A percentile compares a stretch with the other conserved stretches of the same genome.
Conservation (phyloP, 352 stramenopile species). For the Phytophthora cajani region DNA sequence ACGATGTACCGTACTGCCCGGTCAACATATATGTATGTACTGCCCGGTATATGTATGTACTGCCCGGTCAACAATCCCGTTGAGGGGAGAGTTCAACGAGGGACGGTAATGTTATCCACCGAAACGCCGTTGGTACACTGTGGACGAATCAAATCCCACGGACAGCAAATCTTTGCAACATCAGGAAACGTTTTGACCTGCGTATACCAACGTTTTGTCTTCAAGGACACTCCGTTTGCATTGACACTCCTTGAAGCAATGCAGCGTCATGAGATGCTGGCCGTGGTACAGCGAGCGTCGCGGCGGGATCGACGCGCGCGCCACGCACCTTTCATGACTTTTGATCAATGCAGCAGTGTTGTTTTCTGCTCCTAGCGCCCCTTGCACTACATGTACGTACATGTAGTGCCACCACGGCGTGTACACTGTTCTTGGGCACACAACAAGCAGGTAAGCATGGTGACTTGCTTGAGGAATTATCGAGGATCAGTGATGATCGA, state of each 20-base stretch:
- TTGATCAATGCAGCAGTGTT: background rate
- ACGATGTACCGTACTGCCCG: background rate
- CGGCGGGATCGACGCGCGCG: too few species aligned
- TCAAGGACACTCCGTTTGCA: background rate
- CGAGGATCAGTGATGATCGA: too few species aligned
- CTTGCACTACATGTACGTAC: too few species aligned
- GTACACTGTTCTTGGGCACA: background rate
- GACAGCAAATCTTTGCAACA: conserved; percentile 10
- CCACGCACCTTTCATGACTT: background rate
- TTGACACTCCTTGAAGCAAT: background rate
- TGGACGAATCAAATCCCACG: conserved; percentile 14
- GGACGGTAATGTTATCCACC: background rate
- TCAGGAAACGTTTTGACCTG: background rate
- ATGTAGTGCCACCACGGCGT: too few species aligned
- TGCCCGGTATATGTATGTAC: too few species aligned
- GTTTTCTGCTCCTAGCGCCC: too few species aligned
- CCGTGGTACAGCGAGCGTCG: background rate
- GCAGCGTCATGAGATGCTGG: background rate
- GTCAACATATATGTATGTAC: too few species aligned
- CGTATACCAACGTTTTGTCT: background rate
- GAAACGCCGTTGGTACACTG: conserved; percentile 16
- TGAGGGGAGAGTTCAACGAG: background rate
- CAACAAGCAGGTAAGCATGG: background rate
- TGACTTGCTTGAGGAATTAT: too few species aligned
- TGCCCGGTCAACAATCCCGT: background rate